Conservation (phyloP, 345 rosid species). For the Crucihimalaya himalaica region DNA sequence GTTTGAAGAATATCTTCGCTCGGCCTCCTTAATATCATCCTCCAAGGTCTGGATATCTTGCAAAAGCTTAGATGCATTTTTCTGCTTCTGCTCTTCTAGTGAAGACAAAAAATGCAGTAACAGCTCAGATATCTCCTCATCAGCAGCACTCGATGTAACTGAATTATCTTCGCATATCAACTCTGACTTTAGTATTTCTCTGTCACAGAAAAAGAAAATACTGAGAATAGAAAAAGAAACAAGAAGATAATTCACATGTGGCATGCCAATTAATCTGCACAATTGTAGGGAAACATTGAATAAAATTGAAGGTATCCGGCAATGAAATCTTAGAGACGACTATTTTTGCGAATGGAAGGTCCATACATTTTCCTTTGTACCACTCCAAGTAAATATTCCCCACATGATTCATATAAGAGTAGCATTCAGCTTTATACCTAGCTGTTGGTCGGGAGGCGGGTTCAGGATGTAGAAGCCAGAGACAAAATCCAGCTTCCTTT, state of each 20-base stretch:
- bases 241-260: not conserved
- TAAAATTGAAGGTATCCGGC: constrained; percentile 5
- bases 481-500: constrained; percentile 79
- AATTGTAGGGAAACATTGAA: not conserved
- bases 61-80: constrained; percentile 59
- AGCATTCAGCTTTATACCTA: constrained; percentile 49
- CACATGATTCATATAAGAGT: not conserved
- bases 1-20: constrained; percentile 47
- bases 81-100: constrained; percentile 60
- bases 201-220: constrained; percentile 41
- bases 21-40: constrained; percentile 69
- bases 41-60: constrained; percentile 63
- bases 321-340: constrained; percentile 18
- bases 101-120: constrained; percentile 66
- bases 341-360: not conserved
- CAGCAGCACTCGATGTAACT: constrained; percentile 39
- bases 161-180: constrained; percentile 48
- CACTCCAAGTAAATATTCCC: constrained; percentile 11
- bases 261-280: constrained; percentile 13
- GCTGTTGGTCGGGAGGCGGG: constrained; percentile 70
- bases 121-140: constrained; percentile 62
- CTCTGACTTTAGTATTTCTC: constrained; percentile 84
- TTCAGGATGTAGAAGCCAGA: constrained; percentile 85
- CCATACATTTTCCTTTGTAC: constrained; percentile 18
- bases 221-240: constrained; percentile 24